A percentile compares a stretch with the other conserved stretches of the same genome.
phyloP scores from a whole-genome alignment of 1,139 yeast species.

The Pichia kudriavzevii region DNA sequence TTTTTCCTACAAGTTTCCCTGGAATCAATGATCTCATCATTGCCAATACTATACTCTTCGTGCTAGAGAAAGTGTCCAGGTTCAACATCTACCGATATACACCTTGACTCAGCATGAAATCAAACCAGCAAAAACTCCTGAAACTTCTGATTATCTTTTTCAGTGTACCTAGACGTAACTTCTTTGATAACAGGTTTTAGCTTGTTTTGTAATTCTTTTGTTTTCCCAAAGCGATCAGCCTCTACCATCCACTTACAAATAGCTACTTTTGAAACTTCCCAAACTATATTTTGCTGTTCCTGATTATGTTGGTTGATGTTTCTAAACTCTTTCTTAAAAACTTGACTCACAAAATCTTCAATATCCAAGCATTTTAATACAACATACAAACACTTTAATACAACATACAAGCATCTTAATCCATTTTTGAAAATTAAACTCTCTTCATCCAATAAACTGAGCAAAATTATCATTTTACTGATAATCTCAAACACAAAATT shows the following conservation, averaged over 20 bases:
- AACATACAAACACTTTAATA: constrained; percentile 5
- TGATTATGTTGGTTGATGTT: constrained; percentile 1
- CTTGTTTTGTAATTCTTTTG: too few relatives aligned
- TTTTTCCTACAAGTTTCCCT: too few relatives aligned
- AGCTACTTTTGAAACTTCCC: constrained; percentile 9
- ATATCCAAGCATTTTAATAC: constrained; percentile 3
- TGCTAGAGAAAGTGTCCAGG: not conserved
- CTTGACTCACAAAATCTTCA: constrained; percentile 6
- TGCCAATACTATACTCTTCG: too few relatives aligned
- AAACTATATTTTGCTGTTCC: constrained; percentile 6
- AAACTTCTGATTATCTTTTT: constrained; percentile 10
- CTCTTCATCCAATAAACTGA: not conserved
- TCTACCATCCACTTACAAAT: constrained; percentile 10
- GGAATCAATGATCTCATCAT: too few relatives aligned
- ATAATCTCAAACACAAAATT: constrained; percentile 5
- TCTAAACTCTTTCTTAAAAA: constrained; percentile 4
- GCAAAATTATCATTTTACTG: not conserved
- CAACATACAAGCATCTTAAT: too few relatives aligned
- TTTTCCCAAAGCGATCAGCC: too few relatives aligned
- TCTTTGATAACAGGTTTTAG: too few relatives aligned
- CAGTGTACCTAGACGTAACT: constrained; percentile 8
- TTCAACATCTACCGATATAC: constrained; percentile 4
- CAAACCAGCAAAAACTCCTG: constrained; percentile 7
- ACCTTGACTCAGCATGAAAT: not conserved
- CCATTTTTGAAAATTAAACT: constrained; percentile 3